Evolutionary conservation across 2,329 filamentous ascomycete species (phyloP).

Genomic region (Neofusicoccum cordaticola): DNA sequence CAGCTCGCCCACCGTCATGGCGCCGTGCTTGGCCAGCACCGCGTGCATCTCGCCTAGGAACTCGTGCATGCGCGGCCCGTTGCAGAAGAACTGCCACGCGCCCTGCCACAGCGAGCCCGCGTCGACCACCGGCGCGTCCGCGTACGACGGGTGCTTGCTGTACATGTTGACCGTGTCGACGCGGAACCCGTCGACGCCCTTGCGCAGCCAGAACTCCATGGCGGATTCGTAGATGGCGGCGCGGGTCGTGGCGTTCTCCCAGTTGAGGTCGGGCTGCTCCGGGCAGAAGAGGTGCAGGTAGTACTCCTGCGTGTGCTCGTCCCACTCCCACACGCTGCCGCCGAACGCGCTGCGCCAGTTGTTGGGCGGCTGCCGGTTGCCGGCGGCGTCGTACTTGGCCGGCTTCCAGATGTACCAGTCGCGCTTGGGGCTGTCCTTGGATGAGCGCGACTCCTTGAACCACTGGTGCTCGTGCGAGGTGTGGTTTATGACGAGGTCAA

Average conservation of each 20-base stretch:
- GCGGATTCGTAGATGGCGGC: conserved; percentile 65
- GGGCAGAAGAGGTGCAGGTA: conserved; percentile 73
- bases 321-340: conserved; percentile 66
- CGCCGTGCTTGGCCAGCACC: conserved; percentile 59
- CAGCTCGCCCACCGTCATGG: conserved; percentile 70
- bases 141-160: conserved; percentile 9
- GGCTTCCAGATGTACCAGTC: conserved; percentile 59
- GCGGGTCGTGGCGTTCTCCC: conserved; percentile 68
- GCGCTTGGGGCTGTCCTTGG: conserved; percentile 49
- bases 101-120: conserved; percentile 26
- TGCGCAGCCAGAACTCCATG: conserved; percentile 76
- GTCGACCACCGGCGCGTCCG: conserved; percentile 17
- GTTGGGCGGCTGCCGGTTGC: conserved; percentile 66
- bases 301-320: conserved; percentile 70
- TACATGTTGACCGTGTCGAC: conserved; percentile 37
- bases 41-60: conserved; percentile 63
- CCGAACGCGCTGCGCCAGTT: conserved; percentile 70
- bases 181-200: conserved; percentile 57
- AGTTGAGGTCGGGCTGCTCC: conserved; percentile 82
- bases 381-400: conserved; percentile 47
- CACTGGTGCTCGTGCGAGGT: conserved; percentile 47
- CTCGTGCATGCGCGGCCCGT: conserved; percentile 68
- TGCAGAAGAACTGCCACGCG: conserved; percentile 56
- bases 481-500: conserved; percentile 42
- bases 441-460: conserved; percentile 56